Base-by-base conservation (phyloP, 2,329 filamentous ascomycete species). In the Didymella sp. region DNA sequence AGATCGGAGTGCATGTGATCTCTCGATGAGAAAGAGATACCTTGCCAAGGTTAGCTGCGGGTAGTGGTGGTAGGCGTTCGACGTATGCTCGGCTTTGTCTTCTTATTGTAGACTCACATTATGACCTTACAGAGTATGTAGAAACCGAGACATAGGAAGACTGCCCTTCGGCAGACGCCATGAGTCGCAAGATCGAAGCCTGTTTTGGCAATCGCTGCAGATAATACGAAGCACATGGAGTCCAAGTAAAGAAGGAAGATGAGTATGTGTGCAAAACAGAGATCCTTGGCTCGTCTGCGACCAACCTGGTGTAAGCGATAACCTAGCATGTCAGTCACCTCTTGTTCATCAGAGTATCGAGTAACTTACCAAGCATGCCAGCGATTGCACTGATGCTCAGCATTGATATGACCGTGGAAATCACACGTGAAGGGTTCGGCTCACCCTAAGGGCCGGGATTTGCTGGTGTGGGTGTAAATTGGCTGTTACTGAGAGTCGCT, bases 1-100 rank as follows among this genome's bases (percentile, higher is more conserved):
- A 6, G 72, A 64, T 33, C 77, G 70, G 15, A 79, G 61, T 6
- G 71, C 70, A 56, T 79, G 77, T 9, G 72, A 70, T 22, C 78
- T 68, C 56, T 80, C 78, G 22, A 79, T 70, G 1, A 80, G 69
- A 54, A 79, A 79, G 4, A 78, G 58, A 51, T 79, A 78, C 64
- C 74, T 75, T 21, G 7, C 2, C 3, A 4, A 28, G 27, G 25
- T 21, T 5, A 35, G 30, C 37, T 7, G 17, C n/a, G 11, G 4
- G 11, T 13, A 22, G 15, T 17, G 8, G 13, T 31, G 12, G 30
- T 7, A 35, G 31, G n/a, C 15, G 13, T 35, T 35, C 11, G 13
- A 27, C 8, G 8, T 27, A 27, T 27, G 30, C 30, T 13, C 3
- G 6, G 19, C 9, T 2, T 22, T 38, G n/a, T n/a, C 8, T 3